Base-by-base conservation (phyloP, 1,139 yeast species). In the Candida sp. region DNA sequence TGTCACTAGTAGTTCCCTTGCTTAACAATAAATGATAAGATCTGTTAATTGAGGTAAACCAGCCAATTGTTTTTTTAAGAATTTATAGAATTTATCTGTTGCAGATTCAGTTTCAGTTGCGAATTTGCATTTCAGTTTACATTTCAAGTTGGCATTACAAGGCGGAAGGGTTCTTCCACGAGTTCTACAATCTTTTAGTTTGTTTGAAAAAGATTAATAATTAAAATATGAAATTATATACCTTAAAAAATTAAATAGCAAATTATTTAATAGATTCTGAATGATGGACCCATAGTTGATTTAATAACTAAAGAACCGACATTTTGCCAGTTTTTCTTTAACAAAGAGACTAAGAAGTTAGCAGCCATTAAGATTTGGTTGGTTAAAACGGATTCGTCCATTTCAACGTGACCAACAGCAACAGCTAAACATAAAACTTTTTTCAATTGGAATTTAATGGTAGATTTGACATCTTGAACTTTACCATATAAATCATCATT, bases 311-410 rank as follows among this genome's bases (percentile, higher is more conserved):
- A 82, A 69, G 99, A 93, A 68, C 99, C 98, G 73, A 95, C 97
- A 80, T 95, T 95, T 85, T 95, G 99, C 99, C 99, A 93, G 96
- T 93, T 91, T 95, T 95, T 95, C 96, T 95, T 95, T 77, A 95
- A 86, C 77, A 95, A 82, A 64, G 99, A 95, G 63, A 95, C 99
- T 77, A 95, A 88, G 84, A 95, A 95, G 97, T 95, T 95, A 66
- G 96, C 84, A 65, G 99, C 84, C 93, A 95, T 84, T 90, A 95
- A 84, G 81, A 95, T 89, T 79, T 95, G 99, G 85, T 93, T 87
- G 66, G 88, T 96, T 73, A 95, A 82, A 66, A 82, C 82, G 65
- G 90, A 97, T 81, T 90, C 95, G 70, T 88, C 95, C 99, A 95
- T 93, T 76, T 91, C 79, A 66, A 95, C 98, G 95, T 95, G 84